Evolutionary conservation across 129 eudicot species (phyloP).

Genomic region (Centaurea solstitialis): DNA sequence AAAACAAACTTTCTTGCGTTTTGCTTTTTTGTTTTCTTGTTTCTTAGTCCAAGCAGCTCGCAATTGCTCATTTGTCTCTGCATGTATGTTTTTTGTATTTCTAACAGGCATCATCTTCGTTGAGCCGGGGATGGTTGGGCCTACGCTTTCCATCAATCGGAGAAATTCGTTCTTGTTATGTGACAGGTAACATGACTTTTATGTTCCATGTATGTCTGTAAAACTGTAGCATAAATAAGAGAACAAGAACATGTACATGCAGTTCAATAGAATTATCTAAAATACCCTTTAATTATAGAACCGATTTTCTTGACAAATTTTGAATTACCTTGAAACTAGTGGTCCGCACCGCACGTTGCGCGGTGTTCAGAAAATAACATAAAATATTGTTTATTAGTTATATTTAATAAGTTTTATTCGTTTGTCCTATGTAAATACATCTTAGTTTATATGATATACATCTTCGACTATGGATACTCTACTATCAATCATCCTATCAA

Average conservation of each 20-base stretch:
- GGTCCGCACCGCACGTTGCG: no score
- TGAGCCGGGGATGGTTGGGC: conserved; percentile 30
- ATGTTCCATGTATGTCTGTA: conserved; percentile 12
- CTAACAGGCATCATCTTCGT: conserved; percentile 88
- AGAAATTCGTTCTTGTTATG: not conserved
- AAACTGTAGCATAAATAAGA: conserved; percentile 24
- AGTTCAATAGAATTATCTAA: not conserved
- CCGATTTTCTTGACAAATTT: not conserved
- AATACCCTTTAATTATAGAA: not conserved
- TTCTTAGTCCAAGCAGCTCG: not conserved
- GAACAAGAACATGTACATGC: conserved; percentile 3
- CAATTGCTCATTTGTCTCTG: conserved; percentile 6
- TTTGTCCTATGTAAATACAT: no score
- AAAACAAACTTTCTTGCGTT: not conserved
- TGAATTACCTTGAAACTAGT: not conserved
- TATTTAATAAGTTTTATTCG: no score
- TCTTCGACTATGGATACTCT: no score
- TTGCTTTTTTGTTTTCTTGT: not conserved
- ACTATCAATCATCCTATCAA: no score
- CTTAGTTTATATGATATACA: no score
- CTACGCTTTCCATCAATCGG: not conserved
- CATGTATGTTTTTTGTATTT: conserved; percentile 10
- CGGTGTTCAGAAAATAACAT: no score
- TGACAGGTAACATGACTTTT: not conserved
- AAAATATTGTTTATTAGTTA: no score